These are phyloP conservation scores for Pythium folliculosum DNA, from an alignment of 352 stramenopile species.

Conservation along the genomic window DNA sequence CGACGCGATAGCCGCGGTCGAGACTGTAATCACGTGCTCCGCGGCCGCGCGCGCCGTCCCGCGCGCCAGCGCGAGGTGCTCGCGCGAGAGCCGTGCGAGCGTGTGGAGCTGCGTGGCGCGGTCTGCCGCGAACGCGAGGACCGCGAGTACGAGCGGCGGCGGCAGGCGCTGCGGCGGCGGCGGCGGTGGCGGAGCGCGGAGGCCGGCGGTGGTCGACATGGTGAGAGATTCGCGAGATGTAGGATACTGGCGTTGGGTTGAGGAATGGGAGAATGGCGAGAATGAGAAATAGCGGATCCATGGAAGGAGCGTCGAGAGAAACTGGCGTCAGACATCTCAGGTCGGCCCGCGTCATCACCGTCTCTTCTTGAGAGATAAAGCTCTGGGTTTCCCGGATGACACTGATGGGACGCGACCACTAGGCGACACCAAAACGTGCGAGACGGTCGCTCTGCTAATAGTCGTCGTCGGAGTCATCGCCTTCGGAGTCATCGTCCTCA, in stretches of 20 bases:
- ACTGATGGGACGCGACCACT: too few species aligned
- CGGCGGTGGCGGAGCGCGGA: too few species aligned
- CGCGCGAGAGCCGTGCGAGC: not conserved
- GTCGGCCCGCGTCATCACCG: not conserved
- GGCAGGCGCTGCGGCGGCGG: not conserved
- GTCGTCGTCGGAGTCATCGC: too few species aligned
- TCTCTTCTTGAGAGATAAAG: not conserved
- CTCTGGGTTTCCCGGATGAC: too few species aligned
- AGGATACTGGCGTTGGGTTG: too few species aligned
- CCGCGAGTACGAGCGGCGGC: not conserved
- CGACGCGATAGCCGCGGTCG: not conserved
- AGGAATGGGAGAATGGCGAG: not conserved
- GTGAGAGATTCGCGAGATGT: too few species aligned
- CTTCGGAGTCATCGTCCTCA: too few species aligned
- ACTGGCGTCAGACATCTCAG: not conserved
- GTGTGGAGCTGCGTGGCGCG: not conserved
- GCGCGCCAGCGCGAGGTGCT: not conserved
- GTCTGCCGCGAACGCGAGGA: not conserved
- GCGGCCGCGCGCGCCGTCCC: too few species aligned
- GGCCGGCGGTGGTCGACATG: too few species aligned
- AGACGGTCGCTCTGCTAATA: too few species aligned
- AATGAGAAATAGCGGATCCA: not conserved
- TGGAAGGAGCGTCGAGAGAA: not conserved
- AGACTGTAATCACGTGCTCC: not conserved
- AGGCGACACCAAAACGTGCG: too few species aligned